Evolutionary conservation across 2,329 filamentous ascomycete species (phyloP).

Genomic region (Fusarium fracticaudum): DNA sequence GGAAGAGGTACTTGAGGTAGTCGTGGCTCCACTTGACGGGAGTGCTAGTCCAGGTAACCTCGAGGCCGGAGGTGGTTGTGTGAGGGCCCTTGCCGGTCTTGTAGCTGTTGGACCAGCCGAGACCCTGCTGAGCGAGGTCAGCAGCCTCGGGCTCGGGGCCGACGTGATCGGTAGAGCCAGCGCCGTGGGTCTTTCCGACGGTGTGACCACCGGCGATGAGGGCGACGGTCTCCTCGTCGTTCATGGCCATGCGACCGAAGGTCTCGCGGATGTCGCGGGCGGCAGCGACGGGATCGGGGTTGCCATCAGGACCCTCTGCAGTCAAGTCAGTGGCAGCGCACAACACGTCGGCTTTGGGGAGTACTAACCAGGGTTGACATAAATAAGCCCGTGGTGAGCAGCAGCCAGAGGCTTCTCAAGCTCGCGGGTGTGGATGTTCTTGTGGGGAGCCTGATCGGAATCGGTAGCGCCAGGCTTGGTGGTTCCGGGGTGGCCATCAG

Average conservation of each 20-base stretch:
- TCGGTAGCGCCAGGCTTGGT: conserved; percentile 24
- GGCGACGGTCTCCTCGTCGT: conserved; percentile 83
- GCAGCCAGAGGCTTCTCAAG: conserved; percentile 75
- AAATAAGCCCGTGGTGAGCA: conserved; percentile 60
- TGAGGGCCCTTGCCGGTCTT: conserved; percentile 74
- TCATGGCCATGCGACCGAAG: conserved; percentile 84
- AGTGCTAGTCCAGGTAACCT: conserved; percentile 82
- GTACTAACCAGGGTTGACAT: conserved; percentile 15
- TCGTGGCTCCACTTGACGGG: conserved; percentile 73
- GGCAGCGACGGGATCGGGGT: conserved; percentile 74
- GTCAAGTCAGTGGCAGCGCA: conserved; percentile 52
- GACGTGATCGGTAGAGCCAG: conserved; percentile 56
- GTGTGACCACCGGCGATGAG: conserved; percentile 81
- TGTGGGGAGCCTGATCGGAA: conserved; percentile 11
- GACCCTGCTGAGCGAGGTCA: conserved; percentile 70
- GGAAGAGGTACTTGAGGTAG: conserved; percentile 81
- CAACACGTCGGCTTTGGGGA: fast-evolving
- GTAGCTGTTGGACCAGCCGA: conserved; percentile 76
- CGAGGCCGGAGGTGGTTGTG: conserved; percentile 79
- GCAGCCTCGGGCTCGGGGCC: conserved; percentile 75
- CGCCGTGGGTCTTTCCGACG: conserved; percentile 84
- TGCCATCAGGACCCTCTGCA: conserved; percentile 80
- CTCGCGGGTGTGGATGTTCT: conserved; percentile 67
- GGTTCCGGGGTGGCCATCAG: conserved; percentile 60
- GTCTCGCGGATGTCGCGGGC: conserved; percentile 78